Evolutionary conservation across 2,329 filamentous ascomycete species (phyloP).

Genomic region (Fulvia fulva): DNA sequence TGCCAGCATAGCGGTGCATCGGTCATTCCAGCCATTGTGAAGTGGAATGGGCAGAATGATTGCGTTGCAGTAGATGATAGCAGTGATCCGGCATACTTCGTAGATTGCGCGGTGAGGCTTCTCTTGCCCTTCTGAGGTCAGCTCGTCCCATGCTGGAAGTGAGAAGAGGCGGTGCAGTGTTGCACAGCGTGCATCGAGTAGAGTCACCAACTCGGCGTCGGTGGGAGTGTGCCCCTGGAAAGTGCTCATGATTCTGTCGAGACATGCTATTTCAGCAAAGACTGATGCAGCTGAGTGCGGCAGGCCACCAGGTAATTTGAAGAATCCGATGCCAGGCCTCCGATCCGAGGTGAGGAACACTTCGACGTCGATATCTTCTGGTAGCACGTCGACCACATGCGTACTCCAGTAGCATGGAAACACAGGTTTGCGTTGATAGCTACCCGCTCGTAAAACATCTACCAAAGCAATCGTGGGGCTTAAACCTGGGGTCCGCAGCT

Average conservation of each 20-base stretch:
- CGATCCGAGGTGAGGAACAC: not conserved
- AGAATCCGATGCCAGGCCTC: conserved; percentile 5
- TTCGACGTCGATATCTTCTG: not conserved
- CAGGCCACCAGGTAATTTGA: not conserved
- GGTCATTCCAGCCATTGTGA: conserved; percentile 7
- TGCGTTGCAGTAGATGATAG: conserved; percentile 8
- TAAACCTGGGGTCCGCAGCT: not conserved
- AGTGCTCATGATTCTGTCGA: conserved; percentile 2
- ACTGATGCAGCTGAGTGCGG: conserved; percentile 1
- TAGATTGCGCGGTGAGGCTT: not conserved
- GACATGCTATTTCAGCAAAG: conserved; percentile 5
- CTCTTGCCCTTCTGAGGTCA: not conserved
- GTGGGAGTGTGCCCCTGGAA: not conserved
- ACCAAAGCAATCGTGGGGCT: not conserved
- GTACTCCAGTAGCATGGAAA: conserved; percentile 2
- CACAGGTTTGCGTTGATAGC: not conserved
- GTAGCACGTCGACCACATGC: conserved; percentile 3
- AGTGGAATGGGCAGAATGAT: conserved; percentile 2
- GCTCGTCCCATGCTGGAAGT: conserved; percentile 1
- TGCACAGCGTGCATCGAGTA: not conserved
- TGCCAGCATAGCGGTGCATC: not conserved
- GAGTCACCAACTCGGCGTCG: not conserved
- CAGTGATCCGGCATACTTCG: conserved; percentile 4
- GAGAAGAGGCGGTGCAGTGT: conserved; percentile 6
- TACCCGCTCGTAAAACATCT: not conserved